Evolutionary conservation across 257 asterid species (phyloP).

Genomic region (Gentiana straminea): DNA sequence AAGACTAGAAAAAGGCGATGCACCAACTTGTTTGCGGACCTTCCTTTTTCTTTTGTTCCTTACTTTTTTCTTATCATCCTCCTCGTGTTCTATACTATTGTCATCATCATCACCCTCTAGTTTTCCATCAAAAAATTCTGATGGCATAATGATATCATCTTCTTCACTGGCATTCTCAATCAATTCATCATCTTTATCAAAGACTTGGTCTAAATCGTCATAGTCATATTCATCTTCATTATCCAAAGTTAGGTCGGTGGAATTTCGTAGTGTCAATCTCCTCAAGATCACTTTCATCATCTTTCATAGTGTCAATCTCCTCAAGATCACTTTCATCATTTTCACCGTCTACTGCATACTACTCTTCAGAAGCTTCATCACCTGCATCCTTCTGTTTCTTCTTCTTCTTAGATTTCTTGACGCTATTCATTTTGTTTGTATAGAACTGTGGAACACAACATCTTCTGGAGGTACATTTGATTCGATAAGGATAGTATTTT

Average conservation of each 20-base stretch:
- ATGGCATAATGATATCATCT: conserved; percentile 24
- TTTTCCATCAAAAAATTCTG: conserved; percentile 28
- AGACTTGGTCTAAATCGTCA: conserved; percentile 56
- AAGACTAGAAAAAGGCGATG: conserved; percentile 62
- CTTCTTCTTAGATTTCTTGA: conserved; percentile 32
- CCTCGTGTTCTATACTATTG: conserved; percentile 28
- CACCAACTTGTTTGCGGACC: conserved; percentile 16
- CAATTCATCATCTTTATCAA: conserved; percentile 59
- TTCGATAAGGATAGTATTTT: conserved; percentile 76
- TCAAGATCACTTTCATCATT: conserved; percentile 51
- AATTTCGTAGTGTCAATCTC: conserved; percentile 46
- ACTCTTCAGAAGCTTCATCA: conserved; percentile 69
- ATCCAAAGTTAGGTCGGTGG: conserved; percentile 32
- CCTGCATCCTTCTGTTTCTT: conserved; percentile 53
- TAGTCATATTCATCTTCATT: conserved; percentile 47
- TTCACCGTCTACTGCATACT: conserved; percentile 39
- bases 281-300: conserved; percentile 48
- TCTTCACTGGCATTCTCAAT: conserved; percentile 49
- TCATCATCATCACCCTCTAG: conserved; percentile 13
- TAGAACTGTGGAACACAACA: conserved; percentile 87
- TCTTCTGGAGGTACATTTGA: conserved; percentile 77
- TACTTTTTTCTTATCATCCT: conserved; percentile 37
- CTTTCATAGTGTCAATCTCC: conserved; percentile 45
- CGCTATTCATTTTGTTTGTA: conserved; percentile 56
- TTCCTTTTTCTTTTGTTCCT: conserved; percentile 31